Conservation (phyloP, 805 yeast species). For the Saccharomycopsis selenospora region DNA sequence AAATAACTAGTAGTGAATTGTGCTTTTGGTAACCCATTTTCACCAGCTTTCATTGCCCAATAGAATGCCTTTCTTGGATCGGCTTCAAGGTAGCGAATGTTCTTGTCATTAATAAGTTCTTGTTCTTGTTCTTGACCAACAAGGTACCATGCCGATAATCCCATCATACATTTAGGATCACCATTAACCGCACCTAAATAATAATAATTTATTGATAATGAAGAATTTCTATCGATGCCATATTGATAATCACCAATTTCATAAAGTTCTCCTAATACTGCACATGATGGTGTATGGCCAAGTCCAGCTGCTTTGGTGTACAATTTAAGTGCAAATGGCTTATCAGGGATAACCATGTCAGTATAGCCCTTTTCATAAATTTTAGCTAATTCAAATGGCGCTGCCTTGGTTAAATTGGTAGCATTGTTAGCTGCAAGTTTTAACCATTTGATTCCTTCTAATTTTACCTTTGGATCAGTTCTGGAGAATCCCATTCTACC, state of each 20-base stretch:
- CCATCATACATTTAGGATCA: slow-evolving; percentile 82
- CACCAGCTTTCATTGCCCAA: slow-evolving; percentile 89
- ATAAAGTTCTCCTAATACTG: slow-evolving; percentile 72
- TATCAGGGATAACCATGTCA: slow-evolving; percentile 81
- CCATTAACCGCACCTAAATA: slow-evolving; percentile 84
- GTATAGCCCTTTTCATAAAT: slow-evolving; percentile 76
- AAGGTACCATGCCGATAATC: slow-evolving; percentile 93
- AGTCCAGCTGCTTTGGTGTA: slow-evolving; percentile 83
- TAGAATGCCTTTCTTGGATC: slow-evolving; percentile 83
- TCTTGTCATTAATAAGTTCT: background rate
- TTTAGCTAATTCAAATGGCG: slow-evolving; percentile 85
- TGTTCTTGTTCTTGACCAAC: slow-evolving; percentile 68
- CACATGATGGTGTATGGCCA: slow-evolving; percentile 74
- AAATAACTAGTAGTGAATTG: slow-evolving; percentile 80
- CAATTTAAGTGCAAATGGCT: slow-evolving; percentile 73
- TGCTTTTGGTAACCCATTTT: slow-evolving; percentile 69
- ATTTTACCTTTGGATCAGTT: slow-evolving; percentile 54
- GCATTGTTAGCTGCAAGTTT: slow-evolving; percentile 80
- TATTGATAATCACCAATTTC: slow-evolving; percentile 48
- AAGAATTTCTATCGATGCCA: slow-evolving; percentile 4
- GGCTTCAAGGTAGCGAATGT: slow-evolving; percentile 42
- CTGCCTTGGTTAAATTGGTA: slow-evolving; percentile 74
- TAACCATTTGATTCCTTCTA: slow-evolving; percentile 87
- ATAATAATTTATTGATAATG: slow-evolving; percentile 78
- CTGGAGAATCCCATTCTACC: slow-evolving; percentile 74